Base-by-base conservation (phyloP, 768 basidiomycete species). In the Tephrocybe sp. region DNA sequence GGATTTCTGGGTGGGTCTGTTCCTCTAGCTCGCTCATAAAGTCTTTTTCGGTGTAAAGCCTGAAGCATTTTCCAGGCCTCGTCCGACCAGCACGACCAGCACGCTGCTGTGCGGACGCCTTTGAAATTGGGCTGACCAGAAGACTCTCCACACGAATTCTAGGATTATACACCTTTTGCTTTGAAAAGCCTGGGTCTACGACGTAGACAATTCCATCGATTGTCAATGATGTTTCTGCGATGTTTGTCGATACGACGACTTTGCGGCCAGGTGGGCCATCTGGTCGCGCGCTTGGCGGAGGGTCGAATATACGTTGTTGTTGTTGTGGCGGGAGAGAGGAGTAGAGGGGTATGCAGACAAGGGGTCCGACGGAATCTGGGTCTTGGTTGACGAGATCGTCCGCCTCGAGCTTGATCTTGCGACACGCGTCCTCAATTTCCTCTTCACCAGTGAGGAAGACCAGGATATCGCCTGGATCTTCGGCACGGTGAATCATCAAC, bases 131-230 rank as follows among this genome's bases (percentile, higher is more conserved):
- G 44, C 88, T 86, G 37, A 98, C 94, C 15, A 97, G 72, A 46
- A 99, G 72, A 53, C 86, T 88, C 72, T 99, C 95, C 16, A 98
- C 95, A 40, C 95, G 85, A 52, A 97, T 97, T 24, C 95, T 81
- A 0, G 95, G 97, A 65, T 97, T 98, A 74, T 98, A 99, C 42
- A 98, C 88, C 64, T 95, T 97, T 69, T 97, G 95, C 69, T 99
- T 95, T 27, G 89, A 94, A 72, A 98, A 97, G 1, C 94, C 94
- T 0, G 94, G 92, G 62, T 97, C 95, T 39, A 97, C 94, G 49
- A 97, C 95, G 60, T 98, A 99, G n/a, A 99, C 94, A 60, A 99
- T 97, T 18, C 95, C 95, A 57, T 99, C 95, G 50, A 99, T 98
- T 2, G 95, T 99, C 36, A 98, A 70, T 2, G 93, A 95, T 1